Conservation (phyloP, 305 asterid species). For the Solanum chacoense region DNA sequence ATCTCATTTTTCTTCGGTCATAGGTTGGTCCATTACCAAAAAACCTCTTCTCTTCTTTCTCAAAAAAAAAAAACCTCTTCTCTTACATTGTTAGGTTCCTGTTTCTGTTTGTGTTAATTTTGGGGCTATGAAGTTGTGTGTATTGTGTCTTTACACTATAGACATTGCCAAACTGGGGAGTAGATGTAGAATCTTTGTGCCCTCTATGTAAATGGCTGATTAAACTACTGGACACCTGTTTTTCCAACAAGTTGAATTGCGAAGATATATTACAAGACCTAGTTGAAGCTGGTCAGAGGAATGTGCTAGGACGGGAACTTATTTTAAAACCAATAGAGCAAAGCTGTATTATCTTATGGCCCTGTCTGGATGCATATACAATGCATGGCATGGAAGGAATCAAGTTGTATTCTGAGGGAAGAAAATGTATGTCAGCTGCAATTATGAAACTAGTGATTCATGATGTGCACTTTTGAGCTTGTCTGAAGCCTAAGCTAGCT, state of each 20-base stretch:
- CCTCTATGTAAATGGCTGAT: background rate
- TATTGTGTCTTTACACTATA: background rate
- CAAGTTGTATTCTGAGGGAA: background rate
- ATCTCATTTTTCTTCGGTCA: background rate
- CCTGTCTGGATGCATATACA: background rate
- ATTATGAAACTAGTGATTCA: background rate
- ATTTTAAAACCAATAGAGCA: background rate
- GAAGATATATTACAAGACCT: background rate
- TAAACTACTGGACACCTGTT: background rate
- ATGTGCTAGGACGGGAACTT: background rate
- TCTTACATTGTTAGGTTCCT: background rate
- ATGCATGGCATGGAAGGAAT: background rate
- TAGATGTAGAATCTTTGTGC: background rate
- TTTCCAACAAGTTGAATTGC: background rate
- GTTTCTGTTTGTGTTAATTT: background rate
- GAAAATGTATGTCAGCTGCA: background rate
- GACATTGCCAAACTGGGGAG: background rate
- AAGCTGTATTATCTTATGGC: background rate
- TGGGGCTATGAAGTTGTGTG: background rate
- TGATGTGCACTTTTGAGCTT: background rate
- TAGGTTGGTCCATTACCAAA: background rate
- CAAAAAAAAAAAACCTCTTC: background rate
- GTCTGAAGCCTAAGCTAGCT: background rate
- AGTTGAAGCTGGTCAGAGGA: background rate
- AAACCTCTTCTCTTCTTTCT: background rate